Base-by-base conservation (phyloP, 2,329 filamentous ascomycete species). In the Geosmithia putterillii region DNA sequence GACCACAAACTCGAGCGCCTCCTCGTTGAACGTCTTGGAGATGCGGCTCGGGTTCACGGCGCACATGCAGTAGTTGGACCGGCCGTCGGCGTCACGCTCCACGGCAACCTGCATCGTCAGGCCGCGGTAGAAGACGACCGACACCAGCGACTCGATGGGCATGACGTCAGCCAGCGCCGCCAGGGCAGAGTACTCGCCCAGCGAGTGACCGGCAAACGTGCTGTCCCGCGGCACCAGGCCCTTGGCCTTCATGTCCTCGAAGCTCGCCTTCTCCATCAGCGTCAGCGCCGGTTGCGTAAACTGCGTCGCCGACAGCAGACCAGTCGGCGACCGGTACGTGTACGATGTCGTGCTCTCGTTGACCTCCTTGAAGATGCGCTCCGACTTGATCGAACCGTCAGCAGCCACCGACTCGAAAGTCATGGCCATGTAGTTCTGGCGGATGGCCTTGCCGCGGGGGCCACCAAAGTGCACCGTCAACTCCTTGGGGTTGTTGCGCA, bases 381-480 rank as follows among this genome's bases (percentile, higher is more conserved):
- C 92, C 0, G 92, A 95, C 67, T 95, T 96, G 70, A 95, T 88
- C 32, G 79, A 79, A 21, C 92, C 92, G 61, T 98, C 92, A 2
- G 86, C 70, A 46, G 83, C 84, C 43, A 98, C 88, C n/a, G 90
- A 94, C 71, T 98, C 92, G 65, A 96, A 98, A 40, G 90, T 96
- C 92, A 98, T 98, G 47, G 90, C 82, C 84, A 96, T 96, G 73
- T 98, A 98, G 67, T 98, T 98, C 59, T 95, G 84, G 49, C 92
- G 87, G 54, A 98, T 98, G 42, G 87, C 88, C 70, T 96, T 98
- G 59, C 92, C 92, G 46, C 87, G 85, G 48, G 92, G 88, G 41
- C 92, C 92, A 69, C 94, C 92, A 58, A 98, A 98, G 71, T 98
- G 86, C 51, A 98, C 86, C 5, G 94, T 98, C 44, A 98, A 81